phyloP scores from a whole-genome alignment of 768 basidiomycete species.

The Dacryopinax primogenitus region DNA sequence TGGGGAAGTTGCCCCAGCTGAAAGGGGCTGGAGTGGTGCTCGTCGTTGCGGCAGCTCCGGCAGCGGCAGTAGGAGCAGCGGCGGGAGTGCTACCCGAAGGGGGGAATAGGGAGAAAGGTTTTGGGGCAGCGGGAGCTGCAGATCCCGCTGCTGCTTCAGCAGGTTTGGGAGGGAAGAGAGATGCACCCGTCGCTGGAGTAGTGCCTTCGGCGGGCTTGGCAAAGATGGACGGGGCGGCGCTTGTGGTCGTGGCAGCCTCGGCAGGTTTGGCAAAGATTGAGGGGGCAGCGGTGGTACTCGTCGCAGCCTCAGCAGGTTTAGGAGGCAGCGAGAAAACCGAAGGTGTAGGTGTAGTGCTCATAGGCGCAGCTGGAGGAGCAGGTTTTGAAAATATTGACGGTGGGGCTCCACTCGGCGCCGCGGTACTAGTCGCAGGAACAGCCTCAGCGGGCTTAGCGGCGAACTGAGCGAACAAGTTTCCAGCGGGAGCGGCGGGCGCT shows the following conservation, averaged over 20 bases:
- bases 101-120: neutral
- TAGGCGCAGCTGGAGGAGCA: neutral
- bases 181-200: too few relatives aligned
- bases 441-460: neutral
- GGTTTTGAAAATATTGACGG: neutral
- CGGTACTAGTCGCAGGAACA: neutral
- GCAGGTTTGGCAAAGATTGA: neutral
- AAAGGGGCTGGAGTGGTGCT: neutral
- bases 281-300: neutral
- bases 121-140: too few relatives aligned
- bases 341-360: slow-evolving; percentile 10
- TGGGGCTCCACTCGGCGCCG: neutral
- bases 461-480: neutral
- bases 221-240: too few relatives aligned
- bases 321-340: slow-evolving; percentile 15
- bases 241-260: too few relatives aligned
- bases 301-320: neutral
- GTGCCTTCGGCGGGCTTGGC: too few relatives aligned
- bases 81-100: neutral
- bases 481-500: neutral
- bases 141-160: too few relatives aligned
- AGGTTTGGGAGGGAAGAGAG: too few relatives aligned
- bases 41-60: neutral
- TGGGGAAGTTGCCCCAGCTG: slow-evolving; percentile 1
- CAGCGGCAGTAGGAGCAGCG: neutral